Evolutionary conservation across 2,329 filamentous ascomycete species (phyloP), one percentile per base, ranked within the genome.

Genomic region (Penicillium vulpinum): DNA sequence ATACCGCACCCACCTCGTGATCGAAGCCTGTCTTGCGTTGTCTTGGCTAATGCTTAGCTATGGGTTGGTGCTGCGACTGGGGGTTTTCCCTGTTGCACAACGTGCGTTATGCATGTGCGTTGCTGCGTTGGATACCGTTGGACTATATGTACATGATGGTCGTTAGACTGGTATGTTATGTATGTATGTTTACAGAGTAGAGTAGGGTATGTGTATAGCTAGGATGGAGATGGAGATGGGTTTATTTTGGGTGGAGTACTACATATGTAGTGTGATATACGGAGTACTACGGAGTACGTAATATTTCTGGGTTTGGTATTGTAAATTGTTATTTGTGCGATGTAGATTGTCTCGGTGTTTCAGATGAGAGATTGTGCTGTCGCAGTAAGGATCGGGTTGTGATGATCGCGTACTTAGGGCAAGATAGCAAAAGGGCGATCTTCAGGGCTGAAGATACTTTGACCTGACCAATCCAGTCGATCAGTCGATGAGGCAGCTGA

Each of bases 31-130:
- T 26, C 26, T 26, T 45, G 39, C 33, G 28, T 36, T 5, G 28
- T 44, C 53, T 56, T 56, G 53, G 53, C 53, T 51, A 51, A 51
- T 51, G 53, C 53, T 56, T 56, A 56, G 53, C 53, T 40, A 24
- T 39, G 13, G n/a, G 18, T 16, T 38, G 15, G 10, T 10, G 15
- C 9, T 31, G 10, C 7, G 15, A 35, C 33, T n/a, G 22, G 39
- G 53, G 49, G 21, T 21, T 4, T 22, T n/a, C 26, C 33, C 13
- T 38, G 39, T 24, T 24, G 6, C 5, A n/a, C 3, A 9, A 31
- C 2, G 7, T 31, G 16, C 2, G 33, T 24, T 15, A 24, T 41
- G 40, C 8, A 48, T 33, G 26, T 11, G 39, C 28, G 16, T n/a
- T n/a, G 15, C 21, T 29, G 29, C 21, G 15, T 40, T 31, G 28